Evolutionary conservation across 169 alveolate species (phyloP).

Genomic region (Amoebophrya sp.): DNA sequence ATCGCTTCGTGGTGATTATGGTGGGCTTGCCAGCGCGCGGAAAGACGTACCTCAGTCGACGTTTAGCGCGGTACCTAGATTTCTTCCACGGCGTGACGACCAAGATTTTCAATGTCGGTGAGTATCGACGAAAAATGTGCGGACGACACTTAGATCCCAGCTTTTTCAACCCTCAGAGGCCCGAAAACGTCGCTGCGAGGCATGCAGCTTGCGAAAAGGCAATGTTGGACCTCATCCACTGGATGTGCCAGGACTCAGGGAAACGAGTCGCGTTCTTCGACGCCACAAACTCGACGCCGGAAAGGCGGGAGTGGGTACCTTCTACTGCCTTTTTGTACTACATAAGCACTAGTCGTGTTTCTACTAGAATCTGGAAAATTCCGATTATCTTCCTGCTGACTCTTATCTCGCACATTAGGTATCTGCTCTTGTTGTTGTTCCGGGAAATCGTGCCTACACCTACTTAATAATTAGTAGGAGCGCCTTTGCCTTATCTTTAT

Average conservation of each 20-base stretch:
- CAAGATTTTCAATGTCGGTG: not conserved
- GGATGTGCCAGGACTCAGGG: not conserved
- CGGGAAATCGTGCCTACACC: too few species aligned
- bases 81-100: constrained; percentile 16
- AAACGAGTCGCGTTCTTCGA: not conserved
- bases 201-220: not conserved
- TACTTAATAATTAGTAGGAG: too few species aligned
- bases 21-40: constrained; percentile 20
- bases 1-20: not conserved
- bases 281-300: not conserved
- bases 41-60: not conserved
- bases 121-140: not conserved
- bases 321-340: too few species aligned
- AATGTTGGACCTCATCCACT: not conserved
- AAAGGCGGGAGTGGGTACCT: constrained; percentile 3
- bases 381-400: too few species aligned
- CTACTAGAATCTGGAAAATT: too few species aligned
- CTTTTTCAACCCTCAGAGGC: not conserved
- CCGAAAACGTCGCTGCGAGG: not conserved
- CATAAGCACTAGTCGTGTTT: too few species aligned
- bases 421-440: too few species aligned
- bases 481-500: too few species aligned
- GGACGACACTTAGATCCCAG: not conserved
- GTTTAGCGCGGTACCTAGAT: not conserved
- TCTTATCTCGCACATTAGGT: too few species aligned